Percentiles rank a stretch among this genome's conserved stretches.
Evolutionary conservation across 2,329 filamentous ascomycete genomes (phyloP).

Genomic region (Alternaria arborescens): DNA sequence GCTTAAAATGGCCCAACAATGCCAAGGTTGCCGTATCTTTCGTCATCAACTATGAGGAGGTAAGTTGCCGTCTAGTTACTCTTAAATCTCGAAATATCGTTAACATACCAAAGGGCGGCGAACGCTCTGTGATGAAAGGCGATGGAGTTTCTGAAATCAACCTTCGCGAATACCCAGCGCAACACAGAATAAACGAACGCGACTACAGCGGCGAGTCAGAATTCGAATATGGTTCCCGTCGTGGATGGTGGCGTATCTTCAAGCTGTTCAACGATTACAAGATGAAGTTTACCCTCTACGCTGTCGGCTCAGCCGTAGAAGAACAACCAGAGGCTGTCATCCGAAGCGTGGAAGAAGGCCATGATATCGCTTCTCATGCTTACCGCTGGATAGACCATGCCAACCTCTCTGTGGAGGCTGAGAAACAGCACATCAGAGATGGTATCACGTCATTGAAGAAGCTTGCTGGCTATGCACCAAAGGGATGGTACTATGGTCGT

Average conservation of each 20-base stretch:
- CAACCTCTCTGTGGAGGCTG: conserved; percentile 56
- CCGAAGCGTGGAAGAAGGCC: conserved; percentile 59
- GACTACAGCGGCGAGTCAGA: conserved; percentile 59
- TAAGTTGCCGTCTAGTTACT: background rate
- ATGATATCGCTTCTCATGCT: conserved; percentile 61
- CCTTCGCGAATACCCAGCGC: conserved; percentile 50
- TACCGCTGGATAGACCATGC: conserved; percentile 64
- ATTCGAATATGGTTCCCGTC: conserved; percentile 62
- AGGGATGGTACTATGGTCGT: conserved; percentile 62
- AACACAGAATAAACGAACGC: conserved; percentile 53
- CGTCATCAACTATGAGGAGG: conserved; percentile 37
- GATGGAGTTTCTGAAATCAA: conserved; percentile 44
- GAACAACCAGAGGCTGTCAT: conserved; percentile 58
- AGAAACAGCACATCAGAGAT: conserved; percentile 59
- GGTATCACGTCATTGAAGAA: conserved; percentile 54
- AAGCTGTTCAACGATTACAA: conserved; percentile 58
- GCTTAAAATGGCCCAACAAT: conserved; percentile 47
- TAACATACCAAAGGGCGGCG: conserved; percentile 39
- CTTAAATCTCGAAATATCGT: conserved; percentile 2
- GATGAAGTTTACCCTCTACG: conserved; percentile 62
- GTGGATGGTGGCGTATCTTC: conserved; percentile 61
- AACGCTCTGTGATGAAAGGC: conserved; percentile 43
- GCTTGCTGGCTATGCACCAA: conserved; percentile 57
- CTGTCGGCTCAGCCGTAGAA: conserved; percentile 60
- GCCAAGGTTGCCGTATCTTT: conserved; percentile 52